Evolutionary conservation across 1,284 basidiomycete genomes (phyloP), one percentile per base, ranked within the genome.

Genomic region (Entoloma clypeatum): DNA sequence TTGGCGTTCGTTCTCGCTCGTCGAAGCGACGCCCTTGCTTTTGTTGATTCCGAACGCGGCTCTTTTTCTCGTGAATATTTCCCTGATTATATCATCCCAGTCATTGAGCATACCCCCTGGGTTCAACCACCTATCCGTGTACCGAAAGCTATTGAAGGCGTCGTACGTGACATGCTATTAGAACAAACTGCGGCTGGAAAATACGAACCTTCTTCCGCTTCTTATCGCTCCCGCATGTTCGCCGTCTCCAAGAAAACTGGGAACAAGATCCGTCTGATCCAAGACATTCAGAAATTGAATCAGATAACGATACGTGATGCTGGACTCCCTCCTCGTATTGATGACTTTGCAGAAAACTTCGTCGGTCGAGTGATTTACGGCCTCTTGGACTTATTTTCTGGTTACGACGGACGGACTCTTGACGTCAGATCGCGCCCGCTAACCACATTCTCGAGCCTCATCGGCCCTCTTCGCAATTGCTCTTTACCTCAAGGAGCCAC

Each of bases 51-150:
- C 0, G 60, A 65, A 39, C 42, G 57, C 10, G 65, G 66, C 9
- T 50, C 43, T 0, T 64, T 69, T 32, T 52, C 48, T 2, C 41
- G 40, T 0, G 48, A 57, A 18, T 67, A 61, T 42, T 69, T 55
- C 33, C 60, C 63, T 5, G 55, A 60, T 37, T 62, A 64, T 18
- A 44, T 55, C 2, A 64, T 68, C 18, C 62, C 61, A 0, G 48
- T 53, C 2, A 60, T 66, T 4, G 54, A 60, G 32, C 65, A 66
- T 19, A 52, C 43, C 0, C 63, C 63, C 0, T 67, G 62, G 64
- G 44, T 52, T 4, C 35, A 39, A 8, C 41, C 47, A 9, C 59
- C 60, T 0, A 61, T 64, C 6, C 46, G 39, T 0, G 48, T 62
- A 11, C 60, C 60, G 0, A 48, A 47, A 9, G 59, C 56, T 0